Conservation (phyloP, 2,329 filamentous ascomycete genomes). For the Aspergillus flavus region DNA sequence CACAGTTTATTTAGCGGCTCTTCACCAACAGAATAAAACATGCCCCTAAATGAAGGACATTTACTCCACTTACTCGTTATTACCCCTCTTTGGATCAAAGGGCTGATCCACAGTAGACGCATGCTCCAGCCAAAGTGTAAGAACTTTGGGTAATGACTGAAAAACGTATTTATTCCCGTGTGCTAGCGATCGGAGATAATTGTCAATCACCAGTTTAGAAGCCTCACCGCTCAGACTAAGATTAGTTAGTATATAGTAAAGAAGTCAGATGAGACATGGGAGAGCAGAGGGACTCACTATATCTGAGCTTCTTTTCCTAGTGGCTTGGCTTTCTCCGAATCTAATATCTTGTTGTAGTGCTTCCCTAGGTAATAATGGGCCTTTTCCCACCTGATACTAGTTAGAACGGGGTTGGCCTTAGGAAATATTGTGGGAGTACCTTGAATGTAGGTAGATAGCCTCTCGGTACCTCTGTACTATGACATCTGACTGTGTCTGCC, state of each 20-base stretch:
- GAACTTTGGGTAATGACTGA: slow-evolving; percentile 84
- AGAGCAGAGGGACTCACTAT: slow-evolving; percentile 48
- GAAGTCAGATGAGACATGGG: background rate
- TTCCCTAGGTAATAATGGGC: slow-evolving; percentile 96
- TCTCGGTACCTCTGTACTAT: slow-evolving; percentile 81
- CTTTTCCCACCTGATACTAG: slow-evolving; percentile 77
- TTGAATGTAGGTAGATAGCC: slow-evolving; percentile 56
- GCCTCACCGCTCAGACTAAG: slow-evolving; percentile 73
- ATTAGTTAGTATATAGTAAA: slow-evolving; percentile 27
- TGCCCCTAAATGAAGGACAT: background rate
- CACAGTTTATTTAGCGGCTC: background rate
- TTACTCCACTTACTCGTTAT: slow-evolving; percentile 42
- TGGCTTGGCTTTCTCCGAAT: slow-evolving; percentile 80
- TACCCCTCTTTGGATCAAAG: slow-evolving; percentile 53
- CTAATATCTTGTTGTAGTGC: slow-evolving; percentile 94
- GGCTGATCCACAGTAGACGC: slow-evolving; percentile 72
- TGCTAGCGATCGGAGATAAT: slow-evolving; percentile 82
- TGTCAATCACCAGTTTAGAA: slow-evolving; percentile 87
- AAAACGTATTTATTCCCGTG: slow-evolving; percentile 95
- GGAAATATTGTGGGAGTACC: slow-evolving; percentile 19
- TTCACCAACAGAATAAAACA: background rate
- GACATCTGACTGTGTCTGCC: slow-evolving; percentile 82
- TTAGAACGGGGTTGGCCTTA: slow-evolving; percentile 7
- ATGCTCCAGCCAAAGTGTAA: slow-evolving; percentile 94
- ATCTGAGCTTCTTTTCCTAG: slow-evolving; percentile 75